Conservation (phyloP, 1,284 basidiomycete genomes). For the Leccinum fallax region DNA sequence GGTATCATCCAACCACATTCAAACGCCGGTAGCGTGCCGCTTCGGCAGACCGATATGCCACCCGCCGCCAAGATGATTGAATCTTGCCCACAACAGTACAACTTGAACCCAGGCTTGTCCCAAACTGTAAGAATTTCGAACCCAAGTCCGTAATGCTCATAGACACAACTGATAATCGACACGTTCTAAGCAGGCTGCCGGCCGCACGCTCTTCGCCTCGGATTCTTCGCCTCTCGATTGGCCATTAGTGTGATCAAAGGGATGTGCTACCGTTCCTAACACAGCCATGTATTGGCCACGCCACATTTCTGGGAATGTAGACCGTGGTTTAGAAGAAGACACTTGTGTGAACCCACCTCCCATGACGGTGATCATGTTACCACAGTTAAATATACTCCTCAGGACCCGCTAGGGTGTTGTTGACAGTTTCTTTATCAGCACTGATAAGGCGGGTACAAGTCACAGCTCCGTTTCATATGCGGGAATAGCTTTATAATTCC, state of each 20-base stretch:
- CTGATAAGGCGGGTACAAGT: conserved; percentile 12
- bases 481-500: conserved; percentile 12
- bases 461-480: conserved; percentile 3
- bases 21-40: too few species aligned
- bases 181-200: neutral
- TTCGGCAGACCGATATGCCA: too few species aligned
- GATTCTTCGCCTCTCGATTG: neutral
- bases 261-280: neutral
- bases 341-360: conserved; percentile 7
- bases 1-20: too few species aligned
- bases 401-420: neutral
- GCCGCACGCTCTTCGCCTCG: neutral
- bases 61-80: too few species aligned
- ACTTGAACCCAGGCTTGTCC: neutral
- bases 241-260: neutral
- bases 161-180: neutral
- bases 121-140: neutral
- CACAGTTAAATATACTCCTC: conserved; percentile 8
- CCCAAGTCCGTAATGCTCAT: neutral
- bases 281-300: neutral
- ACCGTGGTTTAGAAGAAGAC: neutral
- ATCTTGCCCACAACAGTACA: neutral
- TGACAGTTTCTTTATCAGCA: conserved; percentile 10
- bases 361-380: conserved; percentile 16
- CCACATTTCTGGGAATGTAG: neutral